phyloP scores from a whole-genome alignment of 805 yeast genomes.

The Blastobotrys robertii region DNA sequence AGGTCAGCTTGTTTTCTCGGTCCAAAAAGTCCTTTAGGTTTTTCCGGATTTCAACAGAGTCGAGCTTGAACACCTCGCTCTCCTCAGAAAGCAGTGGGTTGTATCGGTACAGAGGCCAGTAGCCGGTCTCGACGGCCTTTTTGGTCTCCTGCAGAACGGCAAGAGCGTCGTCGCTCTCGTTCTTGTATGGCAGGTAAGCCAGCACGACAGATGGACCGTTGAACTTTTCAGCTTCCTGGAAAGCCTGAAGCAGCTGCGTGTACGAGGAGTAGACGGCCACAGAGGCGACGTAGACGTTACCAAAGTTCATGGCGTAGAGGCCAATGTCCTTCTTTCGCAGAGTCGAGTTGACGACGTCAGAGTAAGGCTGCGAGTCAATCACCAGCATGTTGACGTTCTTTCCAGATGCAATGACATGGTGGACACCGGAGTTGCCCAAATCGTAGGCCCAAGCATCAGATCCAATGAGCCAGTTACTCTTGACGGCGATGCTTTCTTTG shows the following conservation, averaged over 20 bases:
- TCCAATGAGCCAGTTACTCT: constrained; percentile 76
- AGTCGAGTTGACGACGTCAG: constrained; percentile 29
- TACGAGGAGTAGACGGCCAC: constrained; percentile 90
- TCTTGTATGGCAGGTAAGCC: constrained; percentile 74
- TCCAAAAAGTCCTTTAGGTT: constrained; percentile 74
- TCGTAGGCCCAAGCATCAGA: constrained; percentile 96
- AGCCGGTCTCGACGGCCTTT: constrained; percentile 83
- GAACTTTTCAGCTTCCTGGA: constrained; percentile 81
- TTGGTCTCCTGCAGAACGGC: constrained; percentile 79
- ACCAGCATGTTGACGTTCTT: constrained; percentile 75
- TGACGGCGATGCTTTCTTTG: constrained; percentile 37
- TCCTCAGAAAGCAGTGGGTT: constrained; percentile 46
- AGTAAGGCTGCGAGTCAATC: constrained; percentile 73
- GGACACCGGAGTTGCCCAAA: constrained; percentile 85
- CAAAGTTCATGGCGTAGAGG: constrained; percentile 87
- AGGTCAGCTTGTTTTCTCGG: constrained; percentile 78
- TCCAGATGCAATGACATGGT: constrained; percentile 65
- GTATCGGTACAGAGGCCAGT: constrained; percentile 90
- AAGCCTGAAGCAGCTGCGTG: constrained; percentile 82
- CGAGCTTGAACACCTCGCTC: constrained; percentile 61
- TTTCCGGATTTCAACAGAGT: constrained; percentile 71
- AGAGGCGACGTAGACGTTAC: constrained; percentile 83
- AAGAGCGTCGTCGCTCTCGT: constrained; percentile 54
- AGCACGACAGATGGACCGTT: constrained; percentile 86
- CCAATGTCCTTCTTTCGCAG: constrained; percentile 75